Evolutionary conservation across 2,329 filamentous ascomycete genomes (phyloP).

Genomic region (Clarireedia paspali): DNA sequence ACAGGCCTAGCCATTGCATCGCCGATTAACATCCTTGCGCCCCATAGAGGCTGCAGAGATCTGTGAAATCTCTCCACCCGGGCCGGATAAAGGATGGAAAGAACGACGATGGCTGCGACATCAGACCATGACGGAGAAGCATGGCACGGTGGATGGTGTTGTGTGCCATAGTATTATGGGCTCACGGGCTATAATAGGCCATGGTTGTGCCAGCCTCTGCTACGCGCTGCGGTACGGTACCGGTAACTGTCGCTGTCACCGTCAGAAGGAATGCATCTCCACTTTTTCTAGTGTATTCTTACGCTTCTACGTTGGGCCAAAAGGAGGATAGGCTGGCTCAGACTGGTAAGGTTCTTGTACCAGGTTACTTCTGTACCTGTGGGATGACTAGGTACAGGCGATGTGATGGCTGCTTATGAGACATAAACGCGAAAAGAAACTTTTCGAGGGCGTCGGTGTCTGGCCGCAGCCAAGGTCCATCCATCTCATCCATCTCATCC

Average conservation of each 20-base stretch:
- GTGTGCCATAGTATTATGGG: no score
- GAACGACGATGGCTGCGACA: background rate
- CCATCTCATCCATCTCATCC: no score
- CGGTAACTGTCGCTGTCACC: background rate
- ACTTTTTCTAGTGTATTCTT: background rate
- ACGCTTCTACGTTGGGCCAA: background rate
- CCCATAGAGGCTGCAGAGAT: constrained; percentile 1
- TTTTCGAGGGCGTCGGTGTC: no score
- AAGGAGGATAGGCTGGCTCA: no score
- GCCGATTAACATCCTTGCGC: constrained; percentile 5
- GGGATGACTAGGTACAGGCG: no score
- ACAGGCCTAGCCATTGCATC: background rate
- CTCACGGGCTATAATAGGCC: no score
- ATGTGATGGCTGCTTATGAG: no score
- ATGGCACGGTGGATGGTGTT: background rate
- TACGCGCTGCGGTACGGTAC: background rate
- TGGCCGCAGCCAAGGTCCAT: no score
- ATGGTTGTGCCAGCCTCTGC: background rate
- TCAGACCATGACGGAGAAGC: background rate
- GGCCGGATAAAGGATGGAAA: background rate
- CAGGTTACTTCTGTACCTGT: no score
- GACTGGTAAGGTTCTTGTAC: no score
- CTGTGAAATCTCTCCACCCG: background rate
- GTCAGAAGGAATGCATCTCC: background rate
- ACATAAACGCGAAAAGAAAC: no score